Evolutionary conservation across 495 filamentous ascomycete genomes (phyloP).

Genomic region (Podospora appendiculata): DNA sequence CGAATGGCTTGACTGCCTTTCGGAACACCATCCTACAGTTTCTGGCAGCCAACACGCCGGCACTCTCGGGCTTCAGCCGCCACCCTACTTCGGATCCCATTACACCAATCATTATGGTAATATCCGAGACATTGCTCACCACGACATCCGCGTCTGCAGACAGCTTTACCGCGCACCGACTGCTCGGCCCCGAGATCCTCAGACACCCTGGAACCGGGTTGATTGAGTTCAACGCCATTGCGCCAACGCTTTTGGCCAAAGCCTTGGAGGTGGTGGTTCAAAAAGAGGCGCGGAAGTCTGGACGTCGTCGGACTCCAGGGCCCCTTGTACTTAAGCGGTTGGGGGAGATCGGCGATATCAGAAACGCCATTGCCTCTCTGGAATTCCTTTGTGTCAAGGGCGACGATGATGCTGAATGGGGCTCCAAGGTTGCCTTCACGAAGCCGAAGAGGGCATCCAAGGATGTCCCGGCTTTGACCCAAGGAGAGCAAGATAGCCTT

Average conservation of each 20-base stretch:
- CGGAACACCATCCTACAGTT: constrained; percentile 66
- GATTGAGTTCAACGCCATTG: constrained; percentile 89
- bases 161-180: constrained; percentile 80
- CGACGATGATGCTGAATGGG: constrained; percentile 57
- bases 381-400: constrained; percentile 83
- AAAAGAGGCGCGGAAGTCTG: constrained; percentile 70
- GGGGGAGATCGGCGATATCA: constrained; percentile 79
- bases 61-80: constrained; percentile 28
- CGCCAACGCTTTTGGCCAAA: constrained; percentile 76
- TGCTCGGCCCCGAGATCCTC: constrained; percentile 79
- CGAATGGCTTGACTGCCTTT: constrained; percentile 63
- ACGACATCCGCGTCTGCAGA: constrained; percentile 70
- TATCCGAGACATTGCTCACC: constrained; percentile 78
- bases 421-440: constrained; percentile 54
- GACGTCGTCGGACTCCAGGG: constrained; percentile 57
- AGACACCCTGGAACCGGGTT: constrained; percentile 65
- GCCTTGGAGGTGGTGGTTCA: constrained; percentile 70
- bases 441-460: constrained; percentile 53
- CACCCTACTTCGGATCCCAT: constrained; percentile 29
- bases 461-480: constrained; percentile 50
- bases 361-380: constrained; percentile 80
- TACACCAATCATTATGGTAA: constrained; percentile 76
- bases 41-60: constrained; percentile 52
- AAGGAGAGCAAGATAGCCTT: constrained; percentile 63
- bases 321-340: constrained; percentile 65